A percentile compares a stretch with the other conserved stretches of the same genome.
Evolutionary conservation across 768 basidiomycete genomes (phyloP).

Genomic region (Lanmaoa pseudosensibilis): DNA sequence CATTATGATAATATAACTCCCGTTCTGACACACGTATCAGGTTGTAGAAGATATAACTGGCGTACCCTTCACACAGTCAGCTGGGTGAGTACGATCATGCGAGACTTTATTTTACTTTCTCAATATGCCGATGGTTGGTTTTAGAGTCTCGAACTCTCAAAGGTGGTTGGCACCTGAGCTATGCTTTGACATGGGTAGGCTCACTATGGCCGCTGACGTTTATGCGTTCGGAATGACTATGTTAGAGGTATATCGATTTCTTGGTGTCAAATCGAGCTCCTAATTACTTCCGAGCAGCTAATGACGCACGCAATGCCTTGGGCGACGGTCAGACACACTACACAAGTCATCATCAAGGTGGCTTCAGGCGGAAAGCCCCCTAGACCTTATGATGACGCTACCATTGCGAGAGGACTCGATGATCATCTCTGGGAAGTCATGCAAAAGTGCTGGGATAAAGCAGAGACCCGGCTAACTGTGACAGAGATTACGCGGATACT

Average conservation of each 20-base stretch:
- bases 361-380: conserved; percentile 43
- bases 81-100: conserved; percentile 24
- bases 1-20: neutral
- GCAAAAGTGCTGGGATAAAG: conserved; percentile 43
- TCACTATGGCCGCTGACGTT: conserved; percentile 51
- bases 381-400: conserved; percentile 38
- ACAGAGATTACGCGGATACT: conserved; percentile 32
- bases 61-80: conserved; percentile 52
- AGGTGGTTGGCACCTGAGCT: conserved; percentile 59
- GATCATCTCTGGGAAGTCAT: conserved; percentile 48
- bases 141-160: conserved; percentile 35
- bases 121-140: neutral
- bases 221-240: conserved; percentile 60
- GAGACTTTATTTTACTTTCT: neutral
- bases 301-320: conserved; percentile 57
- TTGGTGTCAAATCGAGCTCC: neutral
- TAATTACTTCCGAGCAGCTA: conserved; percentile 36
- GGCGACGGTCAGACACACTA: conserved; percentile 48
- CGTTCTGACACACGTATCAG: conserved; percentile 29
- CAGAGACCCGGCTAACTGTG: conserved; percentile 42
- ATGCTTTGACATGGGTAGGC: conserved; percentile 47
- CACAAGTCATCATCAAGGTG: conserved; percentile 50
- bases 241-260: conserved; percentile 43
- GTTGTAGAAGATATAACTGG: conserved; percentile 59
- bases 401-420: conserved; percentile 43